Evolutionary conservation across 2,329 filamentous ascomycete genomes (phyloP), one percentile per base, ranked within the genome.

Genomic region (Stachybotrys chartarum): DNA sequence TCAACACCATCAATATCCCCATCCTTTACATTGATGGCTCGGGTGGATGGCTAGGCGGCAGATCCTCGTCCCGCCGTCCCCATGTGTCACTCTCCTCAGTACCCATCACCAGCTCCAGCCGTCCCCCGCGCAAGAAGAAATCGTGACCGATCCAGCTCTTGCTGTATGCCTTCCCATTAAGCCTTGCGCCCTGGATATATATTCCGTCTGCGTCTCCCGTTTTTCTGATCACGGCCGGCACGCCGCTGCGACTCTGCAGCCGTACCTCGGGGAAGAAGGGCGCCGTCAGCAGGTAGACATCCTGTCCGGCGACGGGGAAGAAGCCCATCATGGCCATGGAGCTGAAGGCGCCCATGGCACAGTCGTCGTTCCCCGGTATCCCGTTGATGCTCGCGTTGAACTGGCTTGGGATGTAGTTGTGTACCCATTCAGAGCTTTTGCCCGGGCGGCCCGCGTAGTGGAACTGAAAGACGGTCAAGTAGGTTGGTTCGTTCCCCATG

Each of bases 371-470:
- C 5, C 79, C 79, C 0, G 79, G 78, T 39, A 81, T 76, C 0
- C 87, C 87, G 35, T 73, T 74, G 3, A 81, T 66, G 0, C 80
- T 82, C 30, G 81, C 79, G 71, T 89, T 88, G 76, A 90, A 90
- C 53, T 82, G 78, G 1, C 74, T 73, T 0, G 87, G 86, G 56
- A 90, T 87, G 63, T 90, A 89, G 59, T 72, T 77, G 63, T 87
- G 84, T 0, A 78, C 75, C 60, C 82, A 82, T 57, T 74, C 69
- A 17, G 76, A 69, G 24, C 77, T 80, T 32, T 79, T 69, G 0
- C 73, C 86, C 0, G 87, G 87, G 0, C 86, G 79, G 1, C 82
- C 85, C 1, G 78, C 81, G 63, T 88, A 90, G 70, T 90, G 87
- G 72, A 80, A 81, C 59, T 79, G 76, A 63, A 75, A 81, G 12